These are phyloP conservation scores for Saksenaea oblongispora DNA, from an alignment of 371 early-diverging fungal genomes.

Conservation along the genomic window DNA sequence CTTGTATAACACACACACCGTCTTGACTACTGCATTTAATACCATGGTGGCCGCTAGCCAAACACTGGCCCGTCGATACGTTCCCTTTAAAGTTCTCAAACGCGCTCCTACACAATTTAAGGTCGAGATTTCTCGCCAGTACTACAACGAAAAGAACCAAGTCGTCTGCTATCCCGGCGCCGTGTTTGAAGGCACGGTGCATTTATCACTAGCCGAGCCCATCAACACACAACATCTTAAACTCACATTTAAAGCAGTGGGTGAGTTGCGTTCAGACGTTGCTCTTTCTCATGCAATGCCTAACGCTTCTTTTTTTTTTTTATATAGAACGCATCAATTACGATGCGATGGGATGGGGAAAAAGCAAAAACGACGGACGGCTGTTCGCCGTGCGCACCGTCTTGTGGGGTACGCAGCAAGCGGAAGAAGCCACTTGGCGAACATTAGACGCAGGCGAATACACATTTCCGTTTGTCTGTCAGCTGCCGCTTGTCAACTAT, in stretches of 20 bases:
- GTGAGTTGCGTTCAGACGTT: slow-evolving; percentile 16
- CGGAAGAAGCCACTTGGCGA: slow-evolving; percentile 21
- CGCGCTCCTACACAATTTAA: slow-evolving; percentile 18
- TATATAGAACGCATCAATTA: slow-evolving; percentile 28
- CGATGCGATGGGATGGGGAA: slow-evolving; percentile 23
- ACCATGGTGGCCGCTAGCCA: neutral
- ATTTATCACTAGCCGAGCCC: slow-evolving; percentile 24
- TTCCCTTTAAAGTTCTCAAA: slow-evolving; percentile 4
- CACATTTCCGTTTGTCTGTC: slow-evolving; percentile 36
- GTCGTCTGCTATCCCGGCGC: slow-evolving; percentile 35
- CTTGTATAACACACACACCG: neutral
- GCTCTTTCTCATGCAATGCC: neutral
- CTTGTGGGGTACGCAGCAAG: slow-evolving; percentile 25
- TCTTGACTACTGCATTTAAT: neutral
- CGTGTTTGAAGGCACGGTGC: slow-evolving; percentile 32
- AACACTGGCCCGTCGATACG: slow-evolving; percentile 7
- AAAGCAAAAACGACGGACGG: slow-evolving; percentile 20
- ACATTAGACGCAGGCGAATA: slow-evolving; percentile 34
- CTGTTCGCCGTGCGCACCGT: slow-evolving; percentile 35
- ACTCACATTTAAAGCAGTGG: slow-evolving; percentile 35
- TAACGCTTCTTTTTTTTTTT: neutral
- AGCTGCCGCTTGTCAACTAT: slow-evolving; percentile 45
- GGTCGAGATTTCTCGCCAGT: slow-evolving; percentile 12
- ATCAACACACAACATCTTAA: slow-evolving; percentile 37
- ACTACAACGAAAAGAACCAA: slow-evolving; percentile 9